phyloP scores from a whole-genome alignment of 73 alveolate species.

The Paramecium tetraurelia region DNA sequence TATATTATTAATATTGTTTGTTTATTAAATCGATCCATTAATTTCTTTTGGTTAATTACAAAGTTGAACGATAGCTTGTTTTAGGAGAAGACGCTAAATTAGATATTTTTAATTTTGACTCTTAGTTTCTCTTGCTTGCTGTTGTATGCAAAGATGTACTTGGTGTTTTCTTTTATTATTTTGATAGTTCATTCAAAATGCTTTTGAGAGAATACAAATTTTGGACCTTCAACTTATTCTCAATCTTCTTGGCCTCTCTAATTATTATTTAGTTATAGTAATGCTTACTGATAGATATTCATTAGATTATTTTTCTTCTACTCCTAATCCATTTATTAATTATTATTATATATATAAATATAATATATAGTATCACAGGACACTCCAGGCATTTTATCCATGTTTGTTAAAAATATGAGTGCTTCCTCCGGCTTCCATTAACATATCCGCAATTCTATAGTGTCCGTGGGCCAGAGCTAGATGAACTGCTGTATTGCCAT shows the following conservation, averaged over 20 bases:
- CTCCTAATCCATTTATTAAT: constrained; percentile 19
- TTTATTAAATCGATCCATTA: constrained; percentile 34
- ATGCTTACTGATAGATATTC: not conserved
- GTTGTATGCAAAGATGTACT: constrained; percentile 22
- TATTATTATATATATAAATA: not conserved
- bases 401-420: not conserved
- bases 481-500: constrained; percentile 63
- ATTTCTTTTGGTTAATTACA: constrained; percentile 15
- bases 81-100: not conserved
- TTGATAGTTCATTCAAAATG: not conserved
- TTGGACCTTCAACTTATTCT: not conserved
- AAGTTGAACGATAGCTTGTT: not conserved
- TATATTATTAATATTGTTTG: not conserved
- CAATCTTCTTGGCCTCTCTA: not conserved
- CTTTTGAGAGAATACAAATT: not conserved
- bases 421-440: constrained; percentile 31
- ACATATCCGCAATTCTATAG: constrained; percentile 49
- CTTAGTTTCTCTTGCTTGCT: not conserved
- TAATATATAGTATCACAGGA: not conserved
- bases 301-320: not conserved
- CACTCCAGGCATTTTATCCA: constrained; percentile 26
- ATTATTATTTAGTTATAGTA: not conserved
- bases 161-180: constrained; percentile 9
- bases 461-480: constrained; percentile 59
- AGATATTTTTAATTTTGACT: not conserved